phyloP scores from a whole-genome alignment of 129 eudicot genomes.

The Flaveria bidentis region DNA sequence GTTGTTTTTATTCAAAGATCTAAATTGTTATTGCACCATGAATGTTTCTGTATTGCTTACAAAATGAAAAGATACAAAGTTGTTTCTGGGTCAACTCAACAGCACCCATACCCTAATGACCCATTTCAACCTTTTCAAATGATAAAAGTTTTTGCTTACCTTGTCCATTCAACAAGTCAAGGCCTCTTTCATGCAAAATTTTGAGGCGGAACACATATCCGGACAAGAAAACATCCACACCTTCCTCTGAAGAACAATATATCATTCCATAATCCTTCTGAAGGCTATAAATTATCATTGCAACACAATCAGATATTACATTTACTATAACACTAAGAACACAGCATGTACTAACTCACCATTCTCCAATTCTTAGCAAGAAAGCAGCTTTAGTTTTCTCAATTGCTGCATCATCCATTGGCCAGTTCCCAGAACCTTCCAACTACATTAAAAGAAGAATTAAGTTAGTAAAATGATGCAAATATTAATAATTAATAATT shows the following conservation, averaged over 20 bases:
- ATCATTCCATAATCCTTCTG: conserved; percentile 54
- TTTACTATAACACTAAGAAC: background rate
- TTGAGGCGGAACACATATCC: conserved; percentile 92
- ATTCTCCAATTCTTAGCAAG: conserved; percentile 78
- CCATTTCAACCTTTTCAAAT: conserved; percentile 11
- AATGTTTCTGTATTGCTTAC: background rate
- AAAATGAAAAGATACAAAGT: background rate
- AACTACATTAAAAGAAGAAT: conserved; percentile 49
- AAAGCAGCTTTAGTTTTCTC: conserved; percentile 96
- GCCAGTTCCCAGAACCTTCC: conserved; percentile 99
- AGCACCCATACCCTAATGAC: background rate
- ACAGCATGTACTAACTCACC: conserved; percentile 46
- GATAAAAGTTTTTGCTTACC: conserved; percentile 36
- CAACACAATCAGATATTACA: conserved; percentile 25
- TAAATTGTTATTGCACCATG: background rate
- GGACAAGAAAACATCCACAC: conserved; percentile 68
- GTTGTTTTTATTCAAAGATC: background rate
- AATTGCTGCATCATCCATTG: conserved; percentile 80
- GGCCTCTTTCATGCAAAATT: conserved; percentile 85
- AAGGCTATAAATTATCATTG: conserved; percentile 50
- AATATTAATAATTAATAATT: background rate
- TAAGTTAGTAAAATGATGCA: background rate
- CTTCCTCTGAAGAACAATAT: conserved; percentile 74
- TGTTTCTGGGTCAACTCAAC: background rate
- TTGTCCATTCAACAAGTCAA: conserved; percentile 56